Base-by-base conservation (phyloP, 108 stramenopile genomes). In the Pseudonitzschia pungens region DNA sequence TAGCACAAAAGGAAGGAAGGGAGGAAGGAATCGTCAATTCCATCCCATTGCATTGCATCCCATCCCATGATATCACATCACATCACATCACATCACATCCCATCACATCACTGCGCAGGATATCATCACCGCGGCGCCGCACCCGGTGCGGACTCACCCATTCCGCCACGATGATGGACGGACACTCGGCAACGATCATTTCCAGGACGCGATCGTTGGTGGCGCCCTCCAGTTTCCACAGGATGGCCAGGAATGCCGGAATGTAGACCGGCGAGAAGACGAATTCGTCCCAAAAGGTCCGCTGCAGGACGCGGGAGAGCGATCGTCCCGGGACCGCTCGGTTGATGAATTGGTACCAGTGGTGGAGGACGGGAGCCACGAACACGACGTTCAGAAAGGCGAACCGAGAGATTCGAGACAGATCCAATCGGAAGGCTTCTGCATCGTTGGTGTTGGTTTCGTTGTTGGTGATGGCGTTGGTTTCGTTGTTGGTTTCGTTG, bases 301-400 rank as follows among this genome's bases (percentile, higher is more conserved):
- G 81, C 64, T 84, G 79, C 9, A 76, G 27, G 12, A 90, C 80
- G 12, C 77, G 62, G 27, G 69, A 33, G 0, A 79, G 4, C 0
- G 72, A 70, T 18, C 51, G 72, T n/a, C 90, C 91, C 0, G 94
- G 94, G 36, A 92, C 74, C 2, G 48, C 62, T 4, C 70, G 75
- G 63, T 79, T 70, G 52, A 79, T 69, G 45, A 79, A 73, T 20
- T 72, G 42, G 57, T 92, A 95, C 94, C 94, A 95, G 15, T 82
- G 62, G 69, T 95, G 94, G 64, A 91, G 74, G 21, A 90, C 77
- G 20, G 94, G 94, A 50, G 89, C 94, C 21, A 93, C 90, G 41
- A 90, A 81, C 26, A 80, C 70, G 11, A 69, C 73, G 26, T 91
- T 91, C n/a, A 95, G 64, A 18, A 90, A 70, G 9, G 81, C 74